Base-by-base conservation (phyloP, 2,329 filamentous ascomycete genomes). In the Zasmidium cellare region DNA sequence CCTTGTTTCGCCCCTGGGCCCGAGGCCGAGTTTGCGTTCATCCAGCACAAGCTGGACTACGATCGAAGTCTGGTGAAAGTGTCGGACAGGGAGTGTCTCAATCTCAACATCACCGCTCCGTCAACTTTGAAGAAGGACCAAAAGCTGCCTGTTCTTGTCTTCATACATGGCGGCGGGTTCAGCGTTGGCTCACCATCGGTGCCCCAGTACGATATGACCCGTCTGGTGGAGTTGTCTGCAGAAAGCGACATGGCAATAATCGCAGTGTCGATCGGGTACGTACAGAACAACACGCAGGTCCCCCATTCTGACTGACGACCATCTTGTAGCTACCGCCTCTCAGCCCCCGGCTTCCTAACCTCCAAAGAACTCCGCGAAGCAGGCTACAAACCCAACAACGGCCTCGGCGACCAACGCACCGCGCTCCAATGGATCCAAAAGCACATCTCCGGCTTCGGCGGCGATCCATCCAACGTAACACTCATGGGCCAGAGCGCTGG, bases 101-200 rank as follows among this genome's bases (percentile, higher is more conserved):
- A 81, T 50, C 68, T 84, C 18, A 83, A 83, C 58, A 77, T 84
- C 49, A 77, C 79, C 0, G 72, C 79, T 0, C 81, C 82, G 1
- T 48, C 44, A 1, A 12, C 7, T 16, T 16, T 24, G 18, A 25
- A 18, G 19, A 31, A 23, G 16, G 19, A 53, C 3, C 67, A 69
- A 12, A 75, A 74, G 5, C 69, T 83, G 1, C 82, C 82, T 0
- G 80, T 84, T 0, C 73, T 83, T 41, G 74, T 81, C 1, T 82
- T 82, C 60, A 75, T 84, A 3, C 81, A 84, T 58, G 82, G 82
- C 0, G 81, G 82, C 11, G 82, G 78, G 0, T 79, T 81, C 50
- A 69, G 71, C 2, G 73, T 79, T 2, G 82, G 81, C 2, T 79
- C 79, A 2, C 18, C 22, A 9, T 28, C 25, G 46, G 84, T 80